Conservation (phyloP, 1,284 basidiomycete genomes). For the Lignosus rhinocerotis region DNA sequence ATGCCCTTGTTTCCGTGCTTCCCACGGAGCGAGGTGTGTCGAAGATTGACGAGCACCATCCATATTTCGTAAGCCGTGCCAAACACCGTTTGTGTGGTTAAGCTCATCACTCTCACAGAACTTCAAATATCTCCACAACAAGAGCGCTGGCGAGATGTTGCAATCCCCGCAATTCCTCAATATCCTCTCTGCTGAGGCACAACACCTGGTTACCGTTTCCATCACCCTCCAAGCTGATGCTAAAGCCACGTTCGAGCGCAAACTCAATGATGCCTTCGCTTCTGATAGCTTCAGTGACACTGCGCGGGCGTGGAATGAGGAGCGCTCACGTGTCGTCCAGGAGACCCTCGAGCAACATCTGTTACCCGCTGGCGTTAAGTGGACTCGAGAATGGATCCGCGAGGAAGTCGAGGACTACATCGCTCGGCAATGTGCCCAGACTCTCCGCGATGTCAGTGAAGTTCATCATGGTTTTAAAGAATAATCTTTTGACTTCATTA, state of each 20-base stretch:
- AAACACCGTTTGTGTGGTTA: not conserved
- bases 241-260: conserved; percentile 67
- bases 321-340: conserved; percentile 78
- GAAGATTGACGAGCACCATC: conserved; percentile 90
- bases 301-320: conserved; percentile 90
- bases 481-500: not conserved
- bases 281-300: conserved; percentile 87
- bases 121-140: conserved; percentile 94
- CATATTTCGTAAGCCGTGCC: conserved; percentile 68
- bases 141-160: conserved; percentile 76
- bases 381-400: conserved; percentile 87
- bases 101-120: conserved; percentile 48
- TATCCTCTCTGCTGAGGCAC: conserved; percentile 89
- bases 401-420: conserved; percentile 90
- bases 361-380: conserved; percentile 81
- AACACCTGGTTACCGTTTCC: conserved; percentile 80
- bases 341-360: conserved; percentile 81
- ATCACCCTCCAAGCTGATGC: conserved; percentile 70
- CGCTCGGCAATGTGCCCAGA: conserved; percentile 64
- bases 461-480: not conserved
- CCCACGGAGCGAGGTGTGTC: conserved; percentile 91
- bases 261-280: conserved; percentile 80
- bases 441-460: conserved; percentile 67
- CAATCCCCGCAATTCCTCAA: conserved; percentile 84
- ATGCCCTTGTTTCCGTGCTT: conserved; percentile 79